phyloP scores from a whole-genome alignment of 2,329 filamentous ascomycete species.

The Botrytis deweyae region DNA sequence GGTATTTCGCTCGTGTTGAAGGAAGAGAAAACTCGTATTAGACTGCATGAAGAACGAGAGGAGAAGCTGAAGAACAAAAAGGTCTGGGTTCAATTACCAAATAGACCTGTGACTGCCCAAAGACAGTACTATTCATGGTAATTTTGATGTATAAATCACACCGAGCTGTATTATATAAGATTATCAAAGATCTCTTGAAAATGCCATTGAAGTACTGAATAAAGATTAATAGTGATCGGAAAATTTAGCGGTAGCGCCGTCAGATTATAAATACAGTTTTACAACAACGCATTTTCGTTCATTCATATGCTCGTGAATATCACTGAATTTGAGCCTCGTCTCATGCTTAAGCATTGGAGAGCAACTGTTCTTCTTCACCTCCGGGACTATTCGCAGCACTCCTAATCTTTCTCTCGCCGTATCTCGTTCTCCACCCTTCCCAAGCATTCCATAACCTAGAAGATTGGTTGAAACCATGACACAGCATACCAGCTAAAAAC shows the following conservation, averaged over 20 bases:
- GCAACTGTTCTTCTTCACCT: conserved; percentile 24
- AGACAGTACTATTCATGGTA: conserved; percentile 93
- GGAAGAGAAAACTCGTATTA: conserved; percentile 86
- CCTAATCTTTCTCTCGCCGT: conserved; percentile 16
- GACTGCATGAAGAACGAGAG: conserved; percentile 74
- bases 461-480: conserved; percentile 63
- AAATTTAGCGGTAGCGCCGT: neutral
- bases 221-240: neutral
- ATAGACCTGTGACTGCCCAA: conserved; percentile 80
- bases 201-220: neutral
- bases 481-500: conserved; percentile 77
- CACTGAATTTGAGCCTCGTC: neutral
- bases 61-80: conserved; percentile 72
- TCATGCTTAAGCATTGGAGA: neutral
- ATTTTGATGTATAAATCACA: conserved; percentile 5
- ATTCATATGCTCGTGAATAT: neutral
- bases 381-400: conserved; percentile 18
- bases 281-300: neutral
- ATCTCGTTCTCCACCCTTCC: conserved; percentile 23
- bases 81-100: conserved; percentile 84
- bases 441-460: conserved; percentile 26
- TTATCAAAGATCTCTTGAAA: neutral
- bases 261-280: neutral
- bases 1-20: conserved; percentile 81
- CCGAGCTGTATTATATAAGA: conserved; percentile 16